Base-by-base conservation (phyloP, 1,284 basidiomycete species). In the Coniferiporia weirii region DNA sequence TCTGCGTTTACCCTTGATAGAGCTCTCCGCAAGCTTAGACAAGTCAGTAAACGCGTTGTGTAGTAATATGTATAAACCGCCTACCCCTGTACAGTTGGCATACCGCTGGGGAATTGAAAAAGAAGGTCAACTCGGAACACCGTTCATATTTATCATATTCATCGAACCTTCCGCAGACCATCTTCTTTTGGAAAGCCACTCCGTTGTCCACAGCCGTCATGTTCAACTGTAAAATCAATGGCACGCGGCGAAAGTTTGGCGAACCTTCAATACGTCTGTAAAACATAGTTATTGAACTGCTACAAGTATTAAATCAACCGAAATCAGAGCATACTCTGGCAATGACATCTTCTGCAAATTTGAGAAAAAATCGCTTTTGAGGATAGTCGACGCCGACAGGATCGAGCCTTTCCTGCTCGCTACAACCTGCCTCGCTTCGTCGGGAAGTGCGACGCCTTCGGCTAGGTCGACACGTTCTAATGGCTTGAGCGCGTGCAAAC, bases 291-390 rank as follows among this genome's bases (percentile, higher is more conserved):
- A 46, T 63, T 56, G 43, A 56, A 62, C 60, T 7, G 52, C 34
- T 51, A 15, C 35, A 19, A 32, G 7, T 40, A 35, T 36, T 17
- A 38, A 13, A 17, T 8, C 13, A 17, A 48, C 27, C 0, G 53
- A 1, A 10, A 17, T 38, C 12, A 34, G 36, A 7, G 77, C 87
- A 57, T 65, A 94, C 88, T 97, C 95, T 0, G 93, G 91, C 3
- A 98, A 75, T 10, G 91, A 91, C 86, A 96, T 93, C 76, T 97
- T 97, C 74, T 98, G 95, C 52, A 98, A 70, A 65, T 93, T 93
- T 1, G 85, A 87, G 81, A 98, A 98, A 76, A 98, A 95, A 72
- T 98, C 95, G 59, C 92, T 95, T 76, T 99, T 99, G 69, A 99
- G 79, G 67, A 99, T 98, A 0, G 95, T 96, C 12, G 89, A 93